Base-by-base conservation (phyloP, 257 asterid genomes). In the Oldenlandia corymbosa region DNA sequence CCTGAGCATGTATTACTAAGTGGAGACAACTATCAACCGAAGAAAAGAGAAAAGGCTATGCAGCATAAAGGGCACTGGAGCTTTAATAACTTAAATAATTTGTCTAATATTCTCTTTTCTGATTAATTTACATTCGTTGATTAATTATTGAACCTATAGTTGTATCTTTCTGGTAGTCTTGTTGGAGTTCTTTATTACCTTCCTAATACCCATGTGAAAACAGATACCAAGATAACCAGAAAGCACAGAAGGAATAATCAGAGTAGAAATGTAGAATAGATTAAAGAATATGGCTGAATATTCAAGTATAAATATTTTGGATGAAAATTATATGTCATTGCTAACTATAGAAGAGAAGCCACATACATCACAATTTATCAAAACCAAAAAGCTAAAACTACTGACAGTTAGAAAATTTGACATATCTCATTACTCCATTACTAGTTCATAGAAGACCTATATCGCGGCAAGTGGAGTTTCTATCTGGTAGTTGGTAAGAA, bases 401-500 rank as follows among this genome's bases (percentile, higher is more conserved):
- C 10, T 26, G 39, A 24, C 27, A 31, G 27, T n/a, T n/a, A n/a
- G 8, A 13, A 30, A 1, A 6, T 16, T 1, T 14, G 46, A n/a
- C n/a, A 16, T 7, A 23, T 60, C 36, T 41, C 50, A 41, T 60
- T 7, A 3, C 24, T 23, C 37, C 32, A 54, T 32, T 1, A 45
- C 21, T 45, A 16, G 2, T 16, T n/a, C n/a, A n/a, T n/a, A n/a
- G n/a, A n/a, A n/a, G n/a, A n/a, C n/a, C n/a, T n/a, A n/a, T n/a
- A n/a, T n/a, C n/a, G n/a, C n/a, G n/a, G n/a, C n/a, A n/a, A 13
- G 64, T 20, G 39, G 21, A 39, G 34, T 20, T 59, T 39, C 32
- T 59, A 41, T 36, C 27, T n/a, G 16, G 39, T 59, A 59, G 47
- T 42, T 37, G 27, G 49, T n/a, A 59, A 23, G 12, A 60, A 37